Evolutionary conservation across 495 filamentous ascomycete genomes (phyloP), one percentile per base, ranked within the genome.

Genomic region (Trichoderma asperelloides): DNA sequence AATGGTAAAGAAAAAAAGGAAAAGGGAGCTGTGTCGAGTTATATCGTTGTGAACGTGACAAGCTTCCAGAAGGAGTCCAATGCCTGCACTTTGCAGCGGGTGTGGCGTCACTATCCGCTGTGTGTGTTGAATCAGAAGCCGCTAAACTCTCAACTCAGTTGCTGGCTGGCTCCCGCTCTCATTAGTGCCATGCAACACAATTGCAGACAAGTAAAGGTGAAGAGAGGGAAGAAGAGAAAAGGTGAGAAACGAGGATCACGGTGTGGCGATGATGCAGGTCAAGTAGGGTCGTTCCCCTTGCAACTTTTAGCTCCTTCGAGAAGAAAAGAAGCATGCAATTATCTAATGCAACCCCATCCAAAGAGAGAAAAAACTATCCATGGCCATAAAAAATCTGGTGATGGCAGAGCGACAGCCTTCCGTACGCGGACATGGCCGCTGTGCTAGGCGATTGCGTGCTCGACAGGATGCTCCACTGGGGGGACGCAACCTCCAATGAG

Each of bases 401-500:
- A 60, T 60, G 55, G 55, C 55, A 7, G 11, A 12, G 25, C n/a
- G 25, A 60, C 11, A 30, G 55, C 55, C 13, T 60, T 60, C 55
- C 55, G 27, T 18, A 21, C 23, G 55, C 55, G 55, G 55, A 60
- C 55, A 21, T 60, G 55, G 55, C 55, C 55, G 55, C 27, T 27
- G 55, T 28, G 25, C 55, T 60, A 60, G 55, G 55, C 55, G 25
- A 60, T 60, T 60, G 55, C 55, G 55, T 60, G 55, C 23, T 60
- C 55, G 55, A 30, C 16, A 30, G 55, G 9, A 15, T 60, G 30
- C 55, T 21, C 55, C 55, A 60, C 55, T 60, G 55, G 55, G 55
- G 55, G 28, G 55, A 18, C 55, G 1, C 12, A 27, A 25, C 2
- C 55, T 27, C 55, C 55, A 60, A 60, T 60, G 27, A 30, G 55